phyloP scores from a whole-genome alignment of 192 early-diverging fungal species.

The Jimgerdemannia flammicorona region DNA sequence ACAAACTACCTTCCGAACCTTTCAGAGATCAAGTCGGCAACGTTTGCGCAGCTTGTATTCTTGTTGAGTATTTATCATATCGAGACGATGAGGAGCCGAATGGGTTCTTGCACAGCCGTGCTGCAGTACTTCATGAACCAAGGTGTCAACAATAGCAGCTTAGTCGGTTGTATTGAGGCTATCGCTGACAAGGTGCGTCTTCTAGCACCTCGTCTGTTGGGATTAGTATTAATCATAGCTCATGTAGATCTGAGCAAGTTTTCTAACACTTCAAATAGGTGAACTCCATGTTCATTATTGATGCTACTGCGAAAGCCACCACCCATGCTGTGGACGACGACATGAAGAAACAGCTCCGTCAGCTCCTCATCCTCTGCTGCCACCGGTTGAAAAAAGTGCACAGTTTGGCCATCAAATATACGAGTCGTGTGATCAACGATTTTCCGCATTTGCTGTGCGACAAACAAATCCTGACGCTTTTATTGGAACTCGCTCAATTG shows the following conservation, averaged over 20 bases:
- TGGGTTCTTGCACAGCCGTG: slow-evolving; percentile 68
- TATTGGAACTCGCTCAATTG: slow-evolving; percentile 82
- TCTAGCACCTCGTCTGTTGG: neutral
- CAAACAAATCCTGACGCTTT: slow-evolving; percentile 54
- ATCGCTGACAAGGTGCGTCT: slow-evolving; percentile 61
- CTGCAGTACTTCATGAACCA: slow-evolving; percentile 85
- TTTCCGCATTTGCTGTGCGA: slow-evolving; percentile 84
- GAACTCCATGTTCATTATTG: slow-evolving; percentile 43
- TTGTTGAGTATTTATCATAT: slow-evolving; percentile 80
- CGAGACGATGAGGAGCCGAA: slow-evolving; percentile 70
- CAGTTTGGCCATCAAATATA: slow-evolving; percentile 57
- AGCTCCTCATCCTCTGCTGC: slow-evolving; percentile 60
- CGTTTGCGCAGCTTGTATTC: slow-evolving; percentile 75
- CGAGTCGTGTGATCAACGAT: slow-evolving; percentile 50
- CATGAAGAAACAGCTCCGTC: slow-evolving; percentile 52
- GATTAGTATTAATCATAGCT: too few relatives aligned
- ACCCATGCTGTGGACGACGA: slow-evolving; percentile 47
- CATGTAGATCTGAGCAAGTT: neutral
- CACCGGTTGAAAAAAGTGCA: slow-evolving; percentile 70
- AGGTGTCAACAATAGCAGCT: slow-evolving; percentile 70
- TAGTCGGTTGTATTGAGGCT: slow-evolving; percentile 71
- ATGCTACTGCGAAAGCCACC: slow-evolving; percentile 43
- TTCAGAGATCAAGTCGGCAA: slow-evolving; percentile 54
- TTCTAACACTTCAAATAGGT: slow-evolving; percentile 17
- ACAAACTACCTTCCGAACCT: slow-evolving; percentile 53